These are phyloP conservation scores for Kurtzmaniella quercitrusa DNA, from an alignment of 1,139 yeast genomes.

Conservation along the genomic window DNA sequence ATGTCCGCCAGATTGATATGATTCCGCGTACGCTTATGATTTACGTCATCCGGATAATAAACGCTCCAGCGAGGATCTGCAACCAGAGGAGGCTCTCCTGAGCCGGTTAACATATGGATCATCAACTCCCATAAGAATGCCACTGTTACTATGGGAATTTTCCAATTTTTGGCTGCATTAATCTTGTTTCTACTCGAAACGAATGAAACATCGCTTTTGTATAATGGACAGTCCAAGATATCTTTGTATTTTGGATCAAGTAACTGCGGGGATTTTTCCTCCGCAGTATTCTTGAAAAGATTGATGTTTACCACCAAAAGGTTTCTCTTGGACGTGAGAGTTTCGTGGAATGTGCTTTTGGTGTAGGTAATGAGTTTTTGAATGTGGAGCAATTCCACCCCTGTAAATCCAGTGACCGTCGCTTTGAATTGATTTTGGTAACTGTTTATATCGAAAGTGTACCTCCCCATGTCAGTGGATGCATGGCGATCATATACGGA, in stretches of 20 bases:
- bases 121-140: constrained; percentile 46
- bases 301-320: constrained; percentile 61
- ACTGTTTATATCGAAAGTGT: no score
- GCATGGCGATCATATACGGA: neutral
- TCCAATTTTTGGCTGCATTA: constrained; percentile 53
- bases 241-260: constrained; percentile 34
- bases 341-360: constrained; percentile 48
- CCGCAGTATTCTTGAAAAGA: constrained; percentile 33
- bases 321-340: constrained; percentile 55
- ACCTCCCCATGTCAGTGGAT: neutral
- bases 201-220: constrained; percentile 29
- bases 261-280: constrained; percentile 35
- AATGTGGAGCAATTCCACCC: constrained; percentile 75
- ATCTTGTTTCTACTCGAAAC: constrained; percentile 51
- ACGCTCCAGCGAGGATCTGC: constrained; percentile 2
- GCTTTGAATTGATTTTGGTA: no score
- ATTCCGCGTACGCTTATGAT: constrained; percentile 12
- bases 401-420: constrained; percentile 77
- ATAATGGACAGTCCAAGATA: constrained; percentile 32
- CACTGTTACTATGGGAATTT: constrained; percentile 51
- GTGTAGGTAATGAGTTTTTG: constrained; percentile 55
- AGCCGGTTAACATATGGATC: neutral
- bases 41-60: constrained; percentile 14
- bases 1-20: constrained; percentile 6
- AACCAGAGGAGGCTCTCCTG: neutral